Base-by-base conservation (phyloP, 768 basidiomycete species). In the Rhodotorula kratochvilovae region DNA sequence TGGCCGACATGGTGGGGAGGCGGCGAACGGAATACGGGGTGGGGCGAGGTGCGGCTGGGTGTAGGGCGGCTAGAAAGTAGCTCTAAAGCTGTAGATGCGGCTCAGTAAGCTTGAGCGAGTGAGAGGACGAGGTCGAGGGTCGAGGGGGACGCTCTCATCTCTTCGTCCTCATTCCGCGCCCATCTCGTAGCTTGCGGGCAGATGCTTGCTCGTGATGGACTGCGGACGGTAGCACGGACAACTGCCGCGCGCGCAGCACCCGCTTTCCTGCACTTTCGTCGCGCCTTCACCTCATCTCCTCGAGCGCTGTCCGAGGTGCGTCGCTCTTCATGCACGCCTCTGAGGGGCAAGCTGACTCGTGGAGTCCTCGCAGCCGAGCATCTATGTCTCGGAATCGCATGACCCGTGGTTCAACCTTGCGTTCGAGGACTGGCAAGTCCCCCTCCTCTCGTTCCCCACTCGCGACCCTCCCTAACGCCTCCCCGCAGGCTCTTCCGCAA, bases 401-500 rank as follows among this genome's bases (percentile, higher is more conserved):
- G 85, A 92, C 76, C 91, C 93, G 4, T 90, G 88, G 80, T 92
- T 94, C 81, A 96, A 96, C 80, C 85, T 96, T 54, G 86, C 90
- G 0, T 85, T 90, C 61, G 93, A 96, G 80, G 92, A 95, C 79
- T 93, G 92, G 92, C 92, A 33, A 68, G 85, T 80, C 50, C 66
- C 0, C 19, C 25, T 13, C 5, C 11, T 21, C 39, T 13, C 39
- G 5, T 1, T 15, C 64, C 57, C 51, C 45, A 35, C 33, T 55
- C n/a, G n/a, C 48, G 35, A 48, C 59, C 16, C 19, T 65, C 55
- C 39, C 63, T 53, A 45, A 58, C 61, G 65, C 21, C 31, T 63
- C 35, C 25, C 53, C 23, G 5, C 70, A 90, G 89, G 87, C 81
- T 90, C n/a, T 92, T 96, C 79, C 86, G 91, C 76, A 86, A 90